Evolutionary conservation across 768 basidiomycete species (phyloP).

Genomic region (Rhodosporidiobolus sp.): DNA sequence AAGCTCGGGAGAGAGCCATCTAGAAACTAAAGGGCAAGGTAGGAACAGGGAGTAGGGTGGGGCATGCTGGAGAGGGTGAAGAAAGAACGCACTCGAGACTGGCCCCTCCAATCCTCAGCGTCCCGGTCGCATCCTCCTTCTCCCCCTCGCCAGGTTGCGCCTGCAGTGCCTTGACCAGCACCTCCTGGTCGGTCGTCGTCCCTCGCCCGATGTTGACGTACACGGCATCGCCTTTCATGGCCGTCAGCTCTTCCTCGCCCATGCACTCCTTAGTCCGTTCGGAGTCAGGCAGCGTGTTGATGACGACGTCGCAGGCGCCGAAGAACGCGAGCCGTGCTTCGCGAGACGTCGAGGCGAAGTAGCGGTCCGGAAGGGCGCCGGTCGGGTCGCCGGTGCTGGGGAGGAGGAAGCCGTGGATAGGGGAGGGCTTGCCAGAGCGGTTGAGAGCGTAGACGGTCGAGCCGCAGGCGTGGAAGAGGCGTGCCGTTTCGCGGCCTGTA

Average conservation of each 20-base stretch:
- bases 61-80: no score
- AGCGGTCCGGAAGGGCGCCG: slow-evolving; percentile 20
- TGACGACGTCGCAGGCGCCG: slow-evolving; percentile 31
- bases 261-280: slow-evolving; percentile 11
- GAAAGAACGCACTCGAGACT: slow-evolving; percentile 16
- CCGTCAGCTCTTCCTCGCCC: slow-evolving; percentile 21
- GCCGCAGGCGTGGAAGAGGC: slow-evolving; percentile 20
- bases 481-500: slow-evolving; percentile 28
- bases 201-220: slow-evolving; percentile 51
- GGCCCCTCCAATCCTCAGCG: slow-evolving; percentile 22
- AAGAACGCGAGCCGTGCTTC: slow-evolving; percentile 14
- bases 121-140: slow-evolving; percentile 14
- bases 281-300: slow-evolving; percentile 31
- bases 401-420: slow-evolving; percentile 28
- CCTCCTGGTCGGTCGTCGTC: slow-evolving; percentile 44
- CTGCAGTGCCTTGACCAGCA: slow-evolving; percentile 21
- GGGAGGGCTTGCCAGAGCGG: slow-evolving; percentile 6
- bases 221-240: slow-evolving; percentile 46
- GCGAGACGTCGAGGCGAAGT: slow-evolving; percentile 16
- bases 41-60: slow-evolving; percentile 31
- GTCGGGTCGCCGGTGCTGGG: slow-evolving; percentile 33
- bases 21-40: no score
- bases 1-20: no score
- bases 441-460: slow-evolving; percentile 24
- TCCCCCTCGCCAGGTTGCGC: not conserved